These are phyloP conservation scores for Citrus sinensis DNA, from an alignment of 345 rosid genomes.

Conservation along the genomic window DNA sequence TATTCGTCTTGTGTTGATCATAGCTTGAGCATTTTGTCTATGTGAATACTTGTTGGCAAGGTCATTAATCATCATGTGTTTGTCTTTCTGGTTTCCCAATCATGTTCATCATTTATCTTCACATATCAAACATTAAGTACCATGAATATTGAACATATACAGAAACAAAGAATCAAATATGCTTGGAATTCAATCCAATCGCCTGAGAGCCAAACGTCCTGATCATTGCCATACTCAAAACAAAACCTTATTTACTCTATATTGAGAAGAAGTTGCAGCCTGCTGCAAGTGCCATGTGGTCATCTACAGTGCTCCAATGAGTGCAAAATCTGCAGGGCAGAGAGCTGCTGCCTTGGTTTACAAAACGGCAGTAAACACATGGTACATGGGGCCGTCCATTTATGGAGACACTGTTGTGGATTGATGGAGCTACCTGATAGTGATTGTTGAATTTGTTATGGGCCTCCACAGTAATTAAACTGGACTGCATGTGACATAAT, in stretches of 20 bases:
- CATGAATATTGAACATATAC: not conserved
- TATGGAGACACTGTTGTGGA: conserved; percentile 10
- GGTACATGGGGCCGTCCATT: conserved; percentile 15
- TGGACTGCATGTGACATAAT: not conserved
- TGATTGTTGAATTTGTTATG: conserved; percentile 2
- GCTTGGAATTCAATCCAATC: conserved; percentile 3
- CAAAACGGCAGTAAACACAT: conserved; percentile 22
- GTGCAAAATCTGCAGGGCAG: not conserved
- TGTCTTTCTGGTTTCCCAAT: conserved; percentile 8
- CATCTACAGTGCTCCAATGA: not conserved
- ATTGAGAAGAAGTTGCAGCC: not conserved
- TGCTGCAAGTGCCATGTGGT: conserved; percentile 6
- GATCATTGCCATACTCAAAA: not conserved
- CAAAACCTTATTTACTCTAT: not conserved
- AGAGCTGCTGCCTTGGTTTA: conserved; percentile 4
- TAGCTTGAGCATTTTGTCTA: not conserved
- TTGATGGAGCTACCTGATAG: not conserved
- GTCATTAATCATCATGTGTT: not conserved
- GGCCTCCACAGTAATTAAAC: conserved; percentile 7
- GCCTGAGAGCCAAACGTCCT: not conserved
- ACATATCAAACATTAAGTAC: not conserved
- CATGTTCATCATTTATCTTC: not conserved
- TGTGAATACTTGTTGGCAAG: not conserved
- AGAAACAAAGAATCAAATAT: not conserved
- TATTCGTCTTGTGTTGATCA: not conserved